Conservation (phyloP, 2,329 filamentous ascomycete genomes). For the Microsporum audouinii region DNA sequence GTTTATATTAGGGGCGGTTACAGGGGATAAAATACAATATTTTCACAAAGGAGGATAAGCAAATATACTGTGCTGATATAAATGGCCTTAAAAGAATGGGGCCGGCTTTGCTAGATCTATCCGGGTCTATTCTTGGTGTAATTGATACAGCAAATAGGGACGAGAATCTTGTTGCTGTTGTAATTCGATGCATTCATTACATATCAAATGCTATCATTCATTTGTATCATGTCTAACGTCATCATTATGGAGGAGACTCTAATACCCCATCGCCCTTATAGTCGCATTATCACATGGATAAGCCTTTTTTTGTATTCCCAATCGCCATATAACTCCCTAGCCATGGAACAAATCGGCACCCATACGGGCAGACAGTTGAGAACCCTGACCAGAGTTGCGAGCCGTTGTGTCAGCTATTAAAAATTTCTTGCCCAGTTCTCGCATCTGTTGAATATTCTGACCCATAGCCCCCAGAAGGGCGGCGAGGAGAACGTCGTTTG, state of each 20-base stretch:
- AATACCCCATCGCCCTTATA: too few species aligned
- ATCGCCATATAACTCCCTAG: background rate
- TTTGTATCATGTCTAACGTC: background rate
- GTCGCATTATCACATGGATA: background rate
- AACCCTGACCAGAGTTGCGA: constrained; percentile 17
- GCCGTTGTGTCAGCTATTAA: constrained; percentile 42
- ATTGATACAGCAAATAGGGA: background rate
- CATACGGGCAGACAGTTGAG: background rate
- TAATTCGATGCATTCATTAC: background rate
- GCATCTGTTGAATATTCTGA: constrained; percentile 57
- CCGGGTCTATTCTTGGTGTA: background rate
- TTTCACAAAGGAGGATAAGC: background rate
- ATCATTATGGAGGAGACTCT: background rate
- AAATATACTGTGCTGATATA: background rate
- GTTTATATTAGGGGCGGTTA: background rate
- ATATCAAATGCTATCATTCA: background rate
- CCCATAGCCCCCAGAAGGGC: constrained; percentile 65
- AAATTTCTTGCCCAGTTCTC: constrained; percentile 67
- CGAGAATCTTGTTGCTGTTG: too few species aligned
- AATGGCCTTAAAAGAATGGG: background rate
- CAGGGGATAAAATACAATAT: background rate
- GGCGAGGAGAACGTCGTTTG: constrained; percentile 73
- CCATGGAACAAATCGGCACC: background rate
- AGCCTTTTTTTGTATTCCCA: background rate
- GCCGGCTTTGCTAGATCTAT: background rate